Base-by-base conservation (phyloP, 1,139 yeast species). In the Hemisphaericaspora lyxosophila region DNA sequence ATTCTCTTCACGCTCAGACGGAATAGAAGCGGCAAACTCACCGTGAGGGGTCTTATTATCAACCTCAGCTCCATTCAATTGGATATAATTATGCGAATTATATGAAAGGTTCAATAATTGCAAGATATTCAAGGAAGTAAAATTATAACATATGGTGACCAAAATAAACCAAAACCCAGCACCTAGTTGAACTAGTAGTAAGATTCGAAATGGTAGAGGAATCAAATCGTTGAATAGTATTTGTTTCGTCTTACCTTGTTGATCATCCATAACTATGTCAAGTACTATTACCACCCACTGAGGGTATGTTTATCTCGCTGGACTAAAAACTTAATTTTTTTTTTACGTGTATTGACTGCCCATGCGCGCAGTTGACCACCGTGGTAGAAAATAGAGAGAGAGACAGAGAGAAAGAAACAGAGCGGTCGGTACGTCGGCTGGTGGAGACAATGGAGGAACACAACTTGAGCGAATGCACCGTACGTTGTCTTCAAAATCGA, bases 161-260 rank as follows among this genome's bases (percentile, higher is more conserved):
- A 69, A 48, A 4, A 53, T 34, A 35, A 58, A 63, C 75, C 75
- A 71, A 31, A 68, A 49, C 6, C 54, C 46, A 3, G 58, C 53
- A 0, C 72, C 73, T 14, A 64, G 41, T 36, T 62, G 61, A 8
- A 70, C 43, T 4, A 65, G 47, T 17, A 62, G 49, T 5, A 67
- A 48, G 30, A 69, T 58, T 40, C 68, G 53, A 47, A 65, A 68
- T 9, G 75, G 73, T 24, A 69, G 54, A 9, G 77, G 75, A 8
- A 70, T 44, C 30, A 65, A 42, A 18, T 50, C 51, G 40, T 55
- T 54, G 38, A 59, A 60, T 30, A 57, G 31, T 19, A 49, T 33
- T 26, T 43, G 43, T 17, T 44, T 32, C 2, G 48, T 35, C 11
- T 42, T 31, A 18, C 35, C 46, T 30, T 41, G 40, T 16, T 33